Conservation (phyloP, 164 flowering plant species). For the Saururus chinensis region DNA sequence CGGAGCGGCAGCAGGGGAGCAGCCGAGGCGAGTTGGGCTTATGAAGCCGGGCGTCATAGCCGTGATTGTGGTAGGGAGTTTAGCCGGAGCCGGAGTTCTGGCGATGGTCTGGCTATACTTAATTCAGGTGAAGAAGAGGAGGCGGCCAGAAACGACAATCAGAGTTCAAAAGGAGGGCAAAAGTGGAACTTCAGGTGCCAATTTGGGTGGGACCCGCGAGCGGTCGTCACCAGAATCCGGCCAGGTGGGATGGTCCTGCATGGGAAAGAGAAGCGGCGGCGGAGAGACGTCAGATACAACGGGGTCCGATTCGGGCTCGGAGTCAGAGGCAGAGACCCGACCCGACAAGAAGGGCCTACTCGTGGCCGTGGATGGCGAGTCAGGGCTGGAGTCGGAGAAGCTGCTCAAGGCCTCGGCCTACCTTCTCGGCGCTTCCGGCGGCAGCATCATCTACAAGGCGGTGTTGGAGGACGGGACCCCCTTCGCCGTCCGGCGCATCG, state of each 20-base stretch:
- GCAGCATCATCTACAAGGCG: slow-evolving; percentile 91
- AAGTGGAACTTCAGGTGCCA: not conserved
- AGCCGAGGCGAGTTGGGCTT: slow-evolving; percentile 1
- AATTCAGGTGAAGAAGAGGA: slow-evolving; percentile 7
- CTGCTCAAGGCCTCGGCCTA: slow-evolving; percentile 89
- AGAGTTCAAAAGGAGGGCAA: not conserved
- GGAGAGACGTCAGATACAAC: slow-evolving; percentile 5
- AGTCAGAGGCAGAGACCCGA: slow-evolving; percentile 1
- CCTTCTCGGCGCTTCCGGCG: slow-evolving; percentile 79
- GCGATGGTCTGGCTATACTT: slow-evolving; percentile 5
- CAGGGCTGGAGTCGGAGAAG: slow-evolving; percentile 69
- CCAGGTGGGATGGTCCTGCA: slow-evolving; percentile 27
- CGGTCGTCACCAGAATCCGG: slow-evolving; percentile 7
- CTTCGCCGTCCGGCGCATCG: slow-evolving; percentile 75
- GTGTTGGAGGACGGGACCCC: slow-evolving; percentile 60
- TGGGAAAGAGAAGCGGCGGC: slow-evolving; percentile 13
- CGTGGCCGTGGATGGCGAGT: slow-evolving; percentile 34
- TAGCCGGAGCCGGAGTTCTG: slow-evolving; percentile 9
- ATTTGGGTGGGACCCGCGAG: not conserved
- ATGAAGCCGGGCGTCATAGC: slow-evolving; percentile 8
- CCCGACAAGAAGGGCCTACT: slow-evolving; percentile 4
- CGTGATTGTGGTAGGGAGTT: slow-evolving; percentile 9
- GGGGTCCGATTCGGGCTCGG: slow-evolving; percentile 15
- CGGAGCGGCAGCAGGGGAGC: not conserved
- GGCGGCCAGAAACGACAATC: not conserved